A percentile compares a stretch with the other conserved stretches of the same genome.
Evolutionary conservation across 805 yeast species (phyloP).

Genomic region (Lachancea fermentati): DNA sequence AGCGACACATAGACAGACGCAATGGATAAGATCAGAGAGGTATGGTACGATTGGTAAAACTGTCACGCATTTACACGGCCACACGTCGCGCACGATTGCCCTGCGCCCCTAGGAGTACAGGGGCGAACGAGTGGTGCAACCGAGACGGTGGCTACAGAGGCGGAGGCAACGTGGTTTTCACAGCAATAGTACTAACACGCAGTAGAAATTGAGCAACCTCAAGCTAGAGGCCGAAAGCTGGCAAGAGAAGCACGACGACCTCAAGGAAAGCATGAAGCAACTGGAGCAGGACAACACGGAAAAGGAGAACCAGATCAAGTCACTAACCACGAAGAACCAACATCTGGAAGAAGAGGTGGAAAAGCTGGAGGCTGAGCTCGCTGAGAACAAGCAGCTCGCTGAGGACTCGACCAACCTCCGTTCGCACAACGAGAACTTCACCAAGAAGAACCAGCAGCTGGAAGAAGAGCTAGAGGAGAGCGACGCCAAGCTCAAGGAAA

Average conservation of each 20-base stretch:
- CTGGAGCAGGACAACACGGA: slow-evolving; percentile 88
- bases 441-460: slow-evolving; percentile 81
- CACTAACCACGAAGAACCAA: slow-evolving; percentile 87
- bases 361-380: slow-evolving; percentile 65
- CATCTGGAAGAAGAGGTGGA: slow-evolving; percentile 70
- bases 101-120: no score
- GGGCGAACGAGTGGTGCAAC: no score
- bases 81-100: no score
- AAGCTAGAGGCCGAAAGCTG: slow-evolving; percentile 94
- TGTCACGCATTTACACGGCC: no score
- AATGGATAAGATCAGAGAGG: slow-evolving; percentile 60
- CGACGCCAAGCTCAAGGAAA: slow-evolving; percentile 85
- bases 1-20: slow-evolving; percentile 13
- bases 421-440: slow-evolving; percentile 82
- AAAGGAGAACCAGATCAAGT: slow-evolving; percentile 91
- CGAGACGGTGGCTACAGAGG: slow-evolving; percentile 10
- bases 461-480: slow-evolving; percentile 90
- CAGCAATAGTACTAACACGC: neutral
- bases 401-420: slow-evolving; percentile 87
- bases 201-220: slow-evolving; percentile 79
- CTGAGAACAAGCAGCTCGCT: slow-evolving; percentile 76
- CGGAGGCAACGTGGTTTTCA: neutral
- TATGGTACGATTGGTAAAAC: slow-evolving; percentile 33
- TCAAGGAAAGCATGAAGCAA: slow-evolving; percentile 71
- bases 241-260: slow-evolving; percentile 94